Conservation (phyloP, 345 rosid species). For the Gossypium stocksii region DNA sequence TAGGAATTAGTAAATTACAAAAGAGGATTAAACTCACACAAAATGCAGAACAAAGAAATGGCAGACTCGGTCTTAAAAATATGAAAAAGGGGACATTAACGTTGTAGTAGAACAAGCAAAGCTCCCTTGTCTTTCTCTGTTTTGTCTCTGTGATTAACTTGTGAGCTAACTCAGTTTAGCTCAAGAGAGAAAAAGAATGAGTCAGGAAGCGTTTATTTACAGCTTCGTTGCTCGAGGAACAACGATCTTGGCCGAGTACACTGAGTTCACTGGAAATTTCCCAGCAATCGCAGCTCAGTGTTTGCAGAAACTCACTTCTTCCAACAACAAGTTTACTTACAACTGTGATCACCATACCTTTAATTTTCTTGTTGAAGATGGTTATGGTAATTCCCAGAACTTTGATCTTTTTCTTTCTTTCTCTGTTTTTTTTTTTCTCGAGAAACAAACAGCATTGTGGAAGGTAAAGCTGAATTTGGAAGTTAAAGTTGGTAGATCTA, state of each 20-base stretch:
- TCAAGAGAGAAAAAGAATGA: constrained; percentile 33
- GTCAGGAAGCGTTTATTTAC: constrained; percentile 88
- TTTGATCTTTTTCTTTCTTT: not conserved
- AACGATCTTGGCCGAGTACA: constrained; percentile 80
- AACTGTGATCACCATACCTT: constrained; percentile 97
- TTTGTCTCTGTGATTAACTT: not conserved
- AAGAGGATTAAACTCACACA: no score
- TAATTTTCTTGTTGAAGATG: constrained; percentile 91
- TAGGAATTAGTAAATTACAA: no score
- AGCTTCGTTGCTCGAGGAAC: constrained; percentile 97
- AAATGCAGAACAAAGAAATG: no score
- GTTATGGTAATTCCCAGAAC: constrained; percentile 49
- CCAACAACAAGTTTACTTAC: constrained; percentile 91
- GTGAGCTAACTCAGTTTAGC: constrained; percentile 16
- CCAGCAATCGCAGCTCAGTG: constrained; percentile 96
- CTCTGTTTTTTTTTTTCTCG: not conserved
- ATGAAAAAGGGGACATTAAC: not conserved
- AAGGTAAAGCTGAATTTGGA: not conserved
- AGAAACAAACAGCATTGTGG: constrained; percentile 2
- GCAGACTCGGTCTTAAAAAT: constrained; percentile 11
- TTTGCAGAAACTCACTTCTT: constrained; percentile 73
- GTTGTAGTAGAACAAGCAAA: not conserved
- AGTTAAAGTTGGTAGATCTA: constrained; percentile 26
- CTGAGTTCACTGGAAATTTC: constrained; percentile 95
- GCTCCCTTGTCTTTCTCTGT: constrained; percentile 12